phyloP scores from a whole-genome alignment of 2,329 filamentous ascomycete genomes.

The Fusarium domesticum region DNA sequence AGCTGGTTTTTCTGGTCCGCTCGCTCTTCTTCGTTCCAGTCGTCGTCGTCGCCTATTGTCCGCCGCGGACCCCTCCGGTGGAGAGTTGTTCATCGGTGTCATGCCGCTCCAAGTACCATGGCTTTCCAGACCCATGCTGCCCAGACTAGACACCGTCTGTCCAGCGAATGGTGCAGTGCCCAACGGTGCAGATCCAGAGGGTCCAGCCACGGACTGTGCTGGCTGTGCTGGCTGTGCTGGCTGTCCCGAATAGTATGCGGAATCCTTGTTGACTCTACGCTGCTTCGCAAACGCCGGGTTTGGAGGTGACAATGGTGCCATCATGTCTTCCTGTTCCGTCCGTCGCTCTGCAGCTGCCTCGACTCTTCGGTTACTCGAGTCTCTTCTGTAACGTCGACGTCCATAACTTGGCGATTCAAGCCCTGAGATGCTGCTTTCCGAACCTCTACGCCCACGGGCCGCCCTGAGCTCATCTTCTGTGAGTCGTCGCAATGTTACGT shows the following conservation, averaged over 20 bases:
- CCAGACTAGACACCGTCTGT: conserved; percentile 47
- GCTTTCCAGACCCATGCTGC: conserved; percentile 45
- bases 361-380: conserved; percentile 46
- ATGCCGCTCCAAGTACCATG: conserved; percentile 55
- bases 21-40: conserved; percentile 49
- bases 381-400: conserved; percentile 52
- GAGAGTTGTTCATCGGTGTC: conserved; percentile 33
- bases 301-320: conserved; percentile 52
- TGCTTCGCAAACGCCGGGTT: conserved; percentile 55
- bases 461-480: conserved; percentile 58
- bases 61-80: conserved; percentile 35
- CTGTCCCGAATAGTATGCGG: conserved; percentile 58
- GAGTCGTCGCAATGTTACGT: conserved; percentile 59
- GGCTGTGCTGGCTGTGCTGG: conserved; percentile 40
- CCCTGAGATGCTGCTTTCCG: conserved; percentile 55
- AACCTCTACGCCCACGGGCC: conserved; percentile 46
- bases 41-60: conserved; percentile 56
- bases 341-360: conserved; percentile 47
- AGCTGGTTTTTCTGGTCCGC: conserved; percentile 25
- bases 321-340: conserved; percentile 38
- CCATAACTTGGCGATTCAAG: conserved; percentile 49
- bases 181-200: neutral
- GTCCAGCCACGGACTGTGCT: conserved; percentile 31
- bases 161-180: conserved; percentile 32
- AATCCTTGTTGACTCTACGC: conserved; percentile 52